Evolutionary conservation across 345 rosid species (phyloP), one percentile per base, ranked within the genome.

Genomic region (Heritiera littoralis): DNA sequence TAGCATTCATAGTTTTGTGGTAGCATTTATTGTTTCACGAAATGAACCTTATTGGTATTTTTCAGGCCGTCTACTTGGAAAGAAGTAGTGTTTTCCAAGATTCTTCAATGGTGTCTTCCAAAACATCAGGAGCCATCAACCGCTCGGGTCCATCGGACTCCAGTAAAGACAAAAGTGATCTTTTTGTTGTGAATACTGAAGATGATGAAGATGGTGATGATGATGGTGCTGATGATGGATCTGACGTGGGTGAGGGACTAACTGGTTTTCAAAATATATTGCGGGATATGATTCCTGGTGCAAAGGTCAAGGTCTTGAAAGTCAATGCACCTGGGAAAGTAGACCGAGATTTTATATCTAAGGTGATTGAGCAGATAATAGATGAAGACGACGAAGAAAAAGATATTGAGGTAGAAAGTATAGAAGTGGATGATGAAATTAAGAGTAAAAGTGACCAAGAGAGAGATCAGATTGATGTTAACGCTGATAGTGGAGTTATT

Each of bases 281-380:
- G 82, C 86, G 81, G 69, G 98, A 93, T 86, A 88, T 95, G 92
- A 88, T 93, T 87, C 97, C 98, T 79, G 97, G 94, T 45, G 92
- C 88, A 54, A 88, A 88, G 85, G 91, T 92, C 77, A 95, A 93
- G 91, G 97, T 92, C 79, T 81, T 93, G 88, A 95, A 93, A 85
- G 95, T 92, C 78, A 95, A 87, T 32, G 72, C 92, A 2, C 88
- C 97, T 13, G 92, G 89, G 55, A 94, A 88, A 86, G 90, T 85
- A 59, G 98, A 95, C 85, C 87, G 76, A 82, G 98, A 95, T 83
- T 89, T 95, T 84, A 87, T 92, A 86, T 88, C 94, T 43, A 92
- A 90, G 90, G 93, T 93, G 77, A 88, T 95, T 83, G 95, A 92
- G 65, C 92, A 92, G 86, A 87, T 91, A 79, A 83, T 88, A 81